Base-by-base conservation (phyloP, 257 asterid species). In the Solanum pinnatisectum region DNA sequence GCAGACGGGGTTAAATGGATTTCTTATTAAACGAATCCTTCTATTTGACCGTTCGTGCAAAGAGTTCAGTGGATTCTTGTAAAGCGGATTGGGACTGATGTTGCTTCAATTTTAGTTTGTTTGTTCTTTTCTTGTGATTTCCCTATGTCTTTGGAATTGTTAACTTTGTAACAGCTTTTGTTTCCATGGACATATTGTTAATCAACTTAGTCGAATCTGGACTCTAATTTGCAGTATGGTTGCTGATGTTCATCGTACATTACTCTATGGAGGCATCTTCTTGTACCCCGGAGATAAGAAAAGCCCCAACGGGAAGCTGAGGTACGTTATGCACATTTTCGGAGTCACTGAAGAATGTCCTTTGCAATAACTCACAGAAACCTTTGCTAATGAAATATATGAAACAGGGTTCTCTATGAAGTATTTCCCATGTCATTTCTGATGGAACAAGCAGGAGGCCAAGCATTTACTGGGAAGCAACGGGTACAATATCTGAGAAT, bases 371-470 rank as follows among this genome's bases (percentile, higher is more conserved):
- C 70, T 82, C 2, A 3, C 44, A 6, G 70, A 82, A 81, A 82
- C 44, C 70, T 5, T 30, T 30, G 42, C 70, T 30, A 82, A 49
- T 82, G 70, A 82, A 49, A 9, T 27, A 16, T 91, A 46, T 32
- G 84, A 35, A 91, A 91, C 92, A 97, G 98, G 95, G 98, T 97
- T 82, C 94, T 97, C 30, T 97, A 96, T 25, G 99, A 97, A 92
- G 99, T 97, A 84, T 97, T 97, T 88, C 99, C 99, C 44, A 96
- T 97, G 99, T 93, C 99, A 46, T 97, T 92, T 92, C 91, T 97
- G 95, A 92, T 97, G 94, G 99, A 97, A 91, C 98, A 97, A 93
- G 99, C 99, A 1, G 99, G 99, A 86, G 99, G 99, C 56, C 99
- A 97, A 84, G 91, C 99, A 3, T 97, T 97, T 85, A 96, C 99